Conservation (phyloP, 495 filamentous ascomycete species). For the Lentithecium fluviatile region DNA sequence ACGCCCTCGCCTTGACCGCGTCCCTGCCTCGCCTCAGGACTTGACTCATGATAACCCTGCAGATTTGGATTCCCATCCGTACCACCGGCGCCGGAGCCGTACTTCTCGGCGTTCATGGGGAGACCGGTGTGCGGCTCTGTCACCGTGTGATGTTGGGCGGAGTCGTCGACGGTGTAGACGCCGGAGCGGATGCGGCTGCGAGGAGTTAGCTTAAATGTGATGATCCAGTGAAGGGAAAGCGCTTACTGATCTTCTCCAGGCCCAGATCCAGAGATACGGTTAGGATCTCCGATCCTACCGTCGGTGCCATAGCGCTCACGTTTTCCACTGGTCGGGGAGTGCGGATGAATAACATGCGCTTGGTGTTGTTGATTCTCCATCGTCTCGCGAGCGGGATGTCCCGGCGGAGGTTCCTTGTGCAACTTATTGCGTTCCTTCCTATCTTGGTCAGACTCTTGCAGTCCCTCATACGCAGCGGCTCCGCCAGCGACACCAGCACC, state of each 20-base stretch:
- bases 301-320: slow-evolving; percentile 23
- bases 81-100: slow-evolving; percentile 36
- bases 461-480: slow-evolving; percentile 24
- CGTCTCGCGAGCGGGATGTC: slow-evolving; percentile 26
- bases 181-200: slow-evolving; percentile 1
- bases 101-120: slow-evolving; percentile 39
- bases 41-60: slow-evolving; percentile 12
- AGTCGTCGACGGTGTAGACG: slow-evolving; percentile 16
- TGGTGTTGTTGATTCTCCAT: slow-evolving; percentile 9
- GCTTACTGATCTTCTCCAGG: slow-evolving; percentile 28
- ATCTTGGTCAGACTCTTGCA: background rate
- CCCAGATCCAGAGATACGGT: slow-evolving; percentile 21
- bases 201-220: background rate
- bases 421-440: slow-evolving; percentile 26
- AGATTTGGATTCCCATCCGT: slow-evolving; percentile 31
- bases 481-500: slow-evolving; percentile 14
- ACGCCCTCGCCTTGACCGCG: background rate
- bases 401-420: slow-evolving; percentile 38
- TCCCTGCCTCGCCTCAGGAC: background rate
- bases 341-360: background rate
- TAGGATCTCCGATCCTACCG: slow-evolving; percentile 20
- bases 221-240: background rate
- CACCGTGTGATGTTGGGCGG: slow-evolving; percentile 13
- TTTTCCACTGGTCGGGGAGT: background rate
- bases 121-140: slow-evolving; percentile 39